These are phyloP conservation scores for Phytopythium boreale DNA, from an alignment of 352 stramenopile genomes.

Conservation along the genomic window DNA sequence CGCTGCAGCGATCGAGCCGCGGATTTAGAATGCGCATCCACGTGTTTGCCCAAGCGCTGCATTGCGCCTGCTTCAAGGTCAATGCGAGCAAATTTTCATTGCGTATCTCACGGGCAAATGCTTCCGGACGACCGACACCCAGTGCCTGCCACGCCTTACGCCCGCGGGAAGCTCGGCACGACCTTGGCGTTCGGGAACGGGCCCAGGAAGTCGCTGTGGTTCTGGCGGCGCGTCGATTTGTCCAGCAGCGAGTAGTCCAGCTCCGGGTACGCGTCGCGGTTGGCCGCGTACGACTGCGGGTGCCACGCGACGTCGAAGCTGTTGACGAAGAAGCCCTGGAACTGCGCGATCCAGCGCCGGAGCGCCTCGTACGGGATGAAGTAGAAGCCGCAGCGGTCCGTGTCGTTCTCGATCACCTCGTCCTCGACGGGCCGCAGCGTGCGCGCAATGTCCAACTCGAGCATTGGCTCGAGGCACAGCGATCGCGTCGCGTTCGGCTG, in stretches of 20 bases:
- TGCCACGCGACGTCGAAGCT: conserved; percentile 78
- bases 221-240: conserved; percentile 62
- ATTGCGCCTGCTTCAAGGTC: too few relatives aligned
- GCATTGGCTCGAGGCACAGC: conserved; percentile 72
- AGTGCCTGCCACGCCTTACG: background rate
- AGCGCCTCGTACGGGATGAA: conserved; percentile 80
- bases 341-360: conserved; percentile 73
- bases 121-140: background rate
- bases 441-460: conserved; percentile 61
- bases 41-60: background rate
- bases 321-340: conserved; percentile 83
- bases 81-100: background rate
- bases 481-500: conserved; percentile 38
- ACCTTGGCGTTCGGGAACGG: conserved; percentile 73
- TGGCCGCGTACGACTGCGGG: conserved; percentile 59
- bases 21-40: background rate
- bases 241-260: conserved; percentile 71
- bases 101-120: background rate
- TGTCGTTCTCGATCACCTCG: conserved; percentile 72
- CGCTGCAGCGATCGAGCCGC: background rate
- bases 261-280: conserved; percentile 41
- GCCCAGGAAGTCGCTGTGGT: conserved; percentile 67
- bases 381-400: conserved; percentile 77
- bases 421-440: conserved; percentile 48
- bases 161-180: conserved; percentile 36